phyloP scores from a whole-genome alignment of 2,329 filamentous ascomycete species.

The Monilinia vaccinii-corymbosi region DNA sequence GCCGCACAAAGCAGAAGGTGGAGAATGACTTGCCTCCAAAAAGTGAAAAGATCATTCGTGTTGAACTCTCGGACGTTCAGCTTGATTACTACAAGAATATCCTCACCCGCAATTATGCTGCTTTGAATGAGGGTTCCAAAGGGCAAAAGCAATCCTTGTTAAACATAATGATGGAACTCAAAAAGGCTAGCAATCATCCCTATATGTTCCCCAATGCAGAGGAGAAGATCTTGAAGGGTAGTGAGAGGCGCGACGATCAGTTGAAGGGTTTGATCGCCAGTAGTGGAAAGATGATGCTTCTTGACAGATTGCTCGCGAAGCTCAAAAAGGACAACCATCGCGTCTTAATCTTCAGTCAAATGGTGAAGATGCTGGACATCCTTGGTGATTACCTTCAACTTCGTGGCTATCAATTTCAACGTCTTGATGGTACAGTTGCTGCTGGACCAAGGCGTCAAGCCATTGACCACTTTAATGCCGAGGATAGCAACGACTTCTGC shows the following conservation, averaged over 20 bases:
- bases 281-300: slow-evolving; percentile 98
- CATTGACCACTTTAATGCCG: slow-evolving; percentile 98
- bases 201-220: slow-evolving; percentile 97
- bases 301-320: slow-evolving; percentile 91
- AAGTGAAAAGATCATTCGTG: slow-evolving; percentile 97
- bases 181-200: slow-evolving; percentile 97
- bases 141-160: slow-evolving; percentile 91
- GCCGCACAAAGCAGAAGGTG: slow-evolving; percentile 93
- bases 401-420: slow-evolving; percentile 90
- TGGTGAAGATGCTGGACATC: slow-evolving; percentile 98
- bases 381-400: slow-evolving; percentile 88
- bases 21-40: slow-evolving; percentile 95
- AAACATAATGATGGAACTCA: slow-evolving; percentile 99
- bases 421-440: slow-evolving; percentile 89
- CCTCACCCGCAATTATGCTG: slow-evolving; percentile 89
- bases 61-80: slow-evolving; percentile 92
- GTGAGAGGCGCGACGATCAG: slow-evolving; percentile 75
- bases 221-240: slow-evolving; percentile 75
- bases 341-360: slow-evolving; percentile 97
- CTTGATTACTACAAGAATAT: slow-evolving; percentile 99
- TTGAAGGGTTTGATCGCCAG: slow-evolving; percentile 90
- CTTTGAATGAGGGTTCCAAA: slow-evolving; percentile 79
- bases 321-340: slow-evolving; percentile 89
- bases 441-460: slow-evolving; percentile 81
- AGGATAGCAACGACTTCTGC: slow-evolving; percentile 89